Percentiles rank a stretch among this genome's conserved stretches.
Conservation (phyloP, 2,329 filamentous ascomycete genomes). For the Amylocarpus encephaloides region DNA sequence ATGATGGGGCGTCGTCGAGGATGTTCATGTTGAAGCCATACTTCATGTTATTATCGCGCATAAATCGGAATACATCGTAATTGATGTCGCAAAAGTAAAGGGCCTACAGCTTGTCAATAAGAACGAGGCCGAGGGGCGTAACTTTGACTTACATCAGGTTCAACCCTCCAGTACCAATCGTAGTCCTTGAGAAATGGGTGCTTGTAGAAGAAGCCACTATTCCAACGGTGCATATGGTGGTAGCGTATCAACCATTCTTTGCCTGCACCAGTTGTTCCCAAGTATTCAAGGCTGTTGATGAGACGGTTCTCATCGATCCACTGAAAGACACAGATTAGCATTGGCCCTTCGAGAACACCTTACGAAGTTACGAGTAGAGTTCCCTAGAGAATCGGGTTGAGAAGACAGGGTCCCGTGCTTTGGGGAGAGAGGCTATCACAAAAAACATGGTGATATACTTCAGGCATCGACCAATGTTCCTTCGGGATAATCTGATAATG, state of each 20-base stretch:
- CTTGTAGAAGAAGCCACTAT: conserved; percentile 73
- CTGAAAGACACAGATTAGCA: too few relatives aligned
- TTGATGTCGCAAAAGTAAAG: conserved; percentile 57
- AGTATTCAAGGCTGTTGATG: conserved; percentile 79
- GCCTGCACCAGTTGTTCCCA: conserved; percentile 89
- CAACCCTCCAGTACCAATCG: conserved; percentile 55
- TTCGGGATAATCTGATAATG: conserved; percentile 68
- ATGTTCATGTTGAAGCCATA: conserved; percentile 78
- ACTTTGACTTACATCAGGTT: conserved; percentile 46
- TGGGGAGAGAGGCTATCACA: too few relatives aligned
- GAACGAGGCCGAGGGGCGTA: conserved; percentile 3
- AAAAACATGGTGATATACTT: conserved; percentile 30
- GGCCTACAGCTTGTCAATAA: conserved; percentile 34
- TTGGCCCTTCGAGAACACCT: too few relatives aligned
- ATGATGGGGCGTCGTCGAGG: conserved; percentile 89
- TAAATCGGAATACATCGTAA: conserved; percentile 81
- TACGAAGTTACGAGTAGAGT: too few relatives aligned
- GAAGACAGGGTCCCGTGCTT: too few relatives aligned
- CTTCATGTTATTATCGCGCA: conserved; percentile 76
- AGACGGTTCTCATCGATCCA: conserved; percentile 94
- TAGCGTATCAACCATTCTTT: conserved; percentile 96
- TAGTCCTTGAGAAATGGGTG: conserved; percentile 62
- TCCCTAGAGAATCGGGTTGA: too few relatives aligned
- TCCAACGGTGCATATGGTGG: conserved; percentile 98
- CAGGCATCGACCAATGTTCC: conserved; percentile 94